phyloP scores from a whole-genome alignment of 257 asterid genomes.

The Perilla frutescens region DNA sequence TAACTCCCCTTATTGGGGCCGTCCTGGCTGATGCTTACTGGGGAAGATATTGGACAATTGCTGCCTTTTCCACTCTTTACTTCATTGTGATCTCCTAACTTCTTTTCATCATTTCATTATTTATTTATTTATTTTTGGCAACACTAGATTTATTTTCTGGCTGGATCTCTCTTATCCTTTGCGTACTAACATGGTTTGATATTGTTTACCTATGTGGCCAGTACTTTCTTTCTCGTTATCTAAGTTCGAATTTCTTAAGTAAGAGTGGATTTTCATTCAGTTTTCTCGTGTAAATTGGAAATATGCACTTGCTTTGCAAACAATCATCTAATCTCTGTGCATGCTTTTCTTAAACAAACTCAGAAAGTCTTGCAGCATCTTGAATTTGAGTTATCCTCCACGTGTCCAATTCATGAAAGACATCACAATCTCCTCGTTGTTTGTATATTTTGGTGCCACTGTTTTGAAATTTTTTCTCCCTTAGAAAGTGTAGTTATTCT shows the following conservation, averaged over 20 bases:
- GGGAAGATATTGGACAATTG: slow-evolving; percentile 99
- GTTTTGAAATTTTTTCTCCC: slow-evolving; percentile 2
- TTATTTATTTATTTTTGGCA: slow-evolving; percentile 3
- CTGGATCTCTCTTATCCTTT: slow-evolving; percentile 16
- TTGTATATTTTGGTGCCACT: slow-evolving; percentile 3
- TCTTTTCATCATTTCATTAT: slow-evolving; percentile 4
- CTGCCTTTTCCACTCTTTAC: slow-evolving; percentile 89
- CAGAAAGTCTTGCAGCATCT: slow-evolving; percentile 20
- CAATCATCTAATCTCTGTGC: slow-evolving; percentile 3
- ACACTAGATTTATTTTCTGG: slow-evolving; percentile 18
- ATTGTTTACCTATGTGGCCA: slow-evolving; percentile 10
- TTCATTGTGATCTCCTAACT: slow-evolving; percentile 63
- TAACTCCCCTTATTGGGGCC: slow-evolving; percentile 94
- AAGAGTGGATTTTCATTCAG: slow-evolving; percentile 13
- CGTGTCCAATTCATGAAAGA: slow-evolving; percentile 8
- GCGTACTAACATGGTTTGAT: slow-evolving; percentile 14
- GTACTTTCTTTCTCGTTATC: slow-evolving; percentile 12
- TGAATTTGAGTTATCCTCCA: slow-evolving; percentile 10
- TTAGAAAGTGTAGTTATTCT: neutral
- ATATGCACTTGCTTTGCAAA: slow-evolving; percentile 16
- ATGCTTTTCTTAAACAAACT: slow-evolving; percentile 6
- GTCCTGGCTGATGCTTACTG: slow-evolving; percentile 94
- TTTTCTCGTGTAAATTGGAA: slow-evolving; percentile 12
- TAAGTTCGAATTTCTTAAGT: neutral
- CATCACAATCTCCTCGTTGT: neutral